These are phyloP conservation scores for Metarhizium robertsii DNA, from an alignment of 2,329 filamentous ascomycete genomes.

Conservation along the genomic window DNA sequence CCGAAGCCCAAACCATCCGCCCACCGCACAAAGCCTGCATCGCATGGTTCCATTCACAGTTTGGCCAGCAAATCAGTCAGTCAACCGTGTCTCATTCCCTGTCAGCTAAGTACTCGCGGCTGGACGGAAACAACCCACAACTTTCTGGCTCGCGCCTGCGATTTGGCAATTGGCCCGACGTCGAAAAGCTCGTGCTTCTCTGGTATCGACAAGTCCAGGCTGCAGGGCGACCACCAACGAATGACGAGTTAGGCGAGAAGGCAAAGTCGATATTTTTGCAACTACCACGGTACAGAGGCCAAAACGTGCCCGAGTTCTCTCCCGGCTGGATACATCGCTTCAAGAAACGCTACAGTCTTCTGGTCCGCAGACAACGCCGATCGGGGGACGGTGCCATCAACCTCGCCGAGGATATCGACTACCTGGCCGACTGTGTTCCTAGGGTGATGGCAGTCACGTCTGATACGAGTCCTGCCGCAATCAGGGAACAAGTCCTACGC, in stretches of 20 bases:
- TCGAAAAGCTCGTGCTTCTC: constrained; percentile 47
- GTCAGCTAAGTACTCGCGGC: constrained; percentile 51
- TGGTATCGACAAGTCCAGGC: constrained; percentile 45
- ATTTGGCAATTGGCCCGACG: constrained; percentile 56
- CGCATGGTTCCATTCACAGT: constrained; percentile 51
- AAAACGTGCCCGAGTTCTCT: constrained; percentile 51
- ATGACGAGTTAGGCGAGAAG: constrained; percentile 54
- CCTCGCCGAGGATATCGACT: constrained; percentile 46
- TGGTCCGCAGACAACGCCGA: constrained; percentile 47
- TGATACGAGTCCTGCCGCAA: constrained; percentile 50
- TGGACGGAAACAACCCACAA: constrained; percentile 49
- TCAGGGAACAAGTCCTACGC: constrained; percentile 47
- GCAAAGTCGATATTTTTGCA: constrained; percentile 50
- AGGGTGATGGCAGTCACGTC: constrained; percentile 48
- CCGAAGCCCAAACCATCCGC: constrained; percentile 44
- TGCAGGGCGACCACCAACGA: constrained; percentile 48
- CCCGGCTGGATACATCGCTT: constrained; percentile 57
- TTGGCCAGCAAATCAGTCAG: constrained; percentile 51
- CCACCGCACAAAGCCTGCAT: constrained; percentile 54
- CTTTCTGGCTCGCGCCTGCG: constrained; percentile 53
- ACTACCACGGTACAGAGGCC: constrained; percentile 51
- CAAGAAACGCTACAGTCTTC: constrained; percentile 52
- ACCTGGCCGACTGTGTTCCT: constrained; percentile 51
- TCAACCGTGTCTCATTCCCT: constrained; percentile 54
- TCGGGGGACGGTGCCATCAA: constrained; percentile 37